Base-by-base conservation (phyloP, 2,329 filamentous ascomycete species). In the Botrytis pseudocinerea region DNA sequence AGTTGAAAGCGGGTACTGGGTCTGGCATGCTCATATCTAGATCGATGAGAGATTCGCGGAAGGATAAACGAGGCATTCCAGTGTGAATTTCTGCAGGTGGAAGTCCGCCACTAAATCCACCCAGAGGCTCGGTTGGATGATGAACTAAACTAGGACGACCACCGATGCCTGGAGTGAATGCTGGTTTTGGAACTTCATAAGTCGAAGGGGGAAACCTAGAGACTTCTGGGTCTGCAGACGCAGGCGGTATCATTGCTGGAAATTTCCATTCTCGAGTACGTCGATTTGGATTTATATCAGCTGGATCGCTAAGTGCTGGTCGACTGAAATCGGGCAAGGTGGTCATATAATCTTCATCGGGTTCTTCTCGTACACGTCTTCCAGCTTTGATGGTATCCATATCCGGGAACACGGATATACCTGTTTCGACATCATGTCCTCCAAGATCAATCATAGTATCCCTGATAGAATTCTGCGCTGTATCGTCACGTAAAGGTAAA, bases 401-500 rank as follows among this genome's bases (percentile, higher is more conserved):
- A 76, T 91, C 88, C 54, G 86, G 85, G 75, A 90, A 91, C 70
- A 84, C 85, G 1, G 88, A 88, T 1, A 89, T 82, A 5, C 87
- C 86, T 54, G 83, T 85, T 2, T 87, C 87, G 61, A 86, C 83
- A 10, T 91, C 82, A 28, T 88, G 90, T 2, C 85, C 87, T 75
- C 91, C 90, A 12, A 91, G 84, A 76, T 91, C 89, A 73, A 91
- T 92, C 28, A 91, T 83, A 0, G 89, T 90, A 78, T 91, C 89
- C 71, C 87, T 83, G n/a, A 90, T 80, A 14, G 77, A 84, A 4
- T 86, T 80, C 76, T 84, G 78, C 80, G 80, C 83, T 61, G 87
- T 87, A 77, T 90, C 85, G 74, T 91, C 85, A 40, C 89, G 84
- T 1, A 91, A 80, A 0, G 89, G 89, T 12, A 91, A 83, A 77